Base-by-base conservation (phyloP, 805 yeast species). In the Candida odintsovae region DNA sequence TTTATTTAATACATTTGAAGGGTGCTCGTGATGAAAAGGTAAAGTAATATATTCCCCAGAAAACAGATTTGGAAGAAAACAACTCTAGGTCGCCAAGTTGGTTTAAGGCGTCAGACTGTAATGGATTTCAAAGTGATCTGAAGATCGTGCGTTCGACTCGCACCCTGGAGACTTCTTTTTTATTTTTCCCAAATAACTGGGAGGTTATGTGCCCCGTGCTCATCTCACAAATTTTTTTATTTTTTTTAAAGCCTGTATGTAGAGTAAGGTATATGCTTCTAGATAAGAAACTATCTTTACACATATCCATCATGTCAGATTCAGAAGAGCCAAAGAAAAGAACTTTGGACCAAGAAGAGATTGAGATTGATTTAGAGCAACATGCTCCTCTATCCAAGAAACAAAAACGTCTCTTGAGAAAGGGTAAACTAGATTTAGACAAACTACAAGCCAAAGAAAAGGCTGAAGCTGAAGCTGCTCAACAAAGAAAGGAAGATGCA, bases 301-400 rank as follows among this genome's bases (percentile, higher is more conserved):
- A 29, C 16, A 15, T 33, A 33, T 33, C 11, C 11, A 16, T 33
- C 20, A 43, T 46, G 45, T 42, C 49, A 19, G 52, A 46, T 19
- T n/a, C 41, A 12, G 49, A 50, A 40, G 20, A 40, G 31, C 20
- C 33, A 26, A 47, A 47, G 38, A 58, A 58, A 43, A 57, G 63
- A 56, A 42, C 51, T 9, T 40, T 48, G 40, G 25, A 36, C n/a
- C 22, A 36, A 36, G 72, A 70, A 16, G 74, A 71, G 59, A 73
- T 86, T 43, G 86, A 80, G 54, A 84, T 86, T 50, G 86, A 85
- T 59, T 68, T 86, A 45, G 68, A 70, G 21, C 85, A 80, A 41
- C 81, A 88, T 6, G 77, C 85, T 13, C 97, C 99, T 1, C 70
- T 90, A 42, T 90, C 97, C 12, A 90, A 88, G 65, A 92, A 94